Conservation (phyloP, 371 early-diverging fungal genomes). For the Lichtheimia ornata region DNA sequence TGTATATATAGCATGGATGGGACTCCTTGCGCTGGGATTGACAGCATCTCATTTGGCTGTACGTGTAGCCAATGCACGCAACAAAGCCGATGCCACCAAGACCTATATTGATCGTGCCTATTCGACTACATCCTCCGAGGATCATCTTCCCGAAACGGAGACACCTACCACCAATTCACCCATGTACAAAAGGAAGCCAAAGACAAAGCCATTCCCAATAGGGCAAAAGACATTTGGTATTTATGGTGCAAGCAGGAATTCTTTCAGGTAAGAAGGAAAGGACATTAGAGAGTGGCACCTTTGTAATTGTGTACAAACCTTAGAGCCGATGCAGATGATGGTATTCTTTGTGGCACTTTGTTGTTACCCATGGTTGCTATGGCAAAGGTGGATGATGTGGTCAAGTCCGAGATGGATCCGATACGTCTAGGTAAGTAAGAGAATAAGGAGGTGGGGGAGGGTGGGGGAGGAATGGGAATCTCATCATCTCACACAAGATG, state of each 20-base stretch:
- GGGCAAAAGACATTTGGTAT: constrained; percentile 9
- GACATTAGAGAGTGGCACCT: background rate
- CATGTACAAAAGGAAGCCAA: background rate
- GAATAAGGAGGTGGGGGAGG: background rate
- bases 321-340: constrained; percentile 51
- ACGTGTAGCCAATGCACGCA: background rate
- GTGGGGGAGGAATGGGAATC: too few species aligned
- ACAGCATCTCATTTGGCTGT: background rate
- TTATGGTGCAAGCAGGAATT: constrained; percentile 20
- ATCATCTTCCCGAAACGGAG: constrained; percentile 2
- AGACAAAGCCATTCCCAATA: too few species aligned
- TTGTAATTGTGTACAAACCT: background rate
- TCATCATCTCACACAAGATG: background rate
- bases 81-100: background rate
- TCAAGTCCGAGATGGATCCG: constrained; percentile 13
- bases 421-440: constrained; percentile 19
- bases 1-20: background rate
- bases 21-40: background rate
- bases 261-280: constrained; percentile 19
- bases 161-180: background rate
- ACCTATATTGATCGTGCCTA: constrained; percentile 8
- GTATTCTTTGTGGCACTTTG: constrained; percentile 40
- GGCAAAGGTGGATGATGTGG: constrained; percentile 34
- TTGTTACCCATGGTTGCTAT: constrained; percentile 44
- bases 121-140: constrained; percentile 32